Evolutionary conservation across 2,329 filamentous ascomycete species (phyloP).

Genomic region (Cordyceps cateniannulata): DNA sequence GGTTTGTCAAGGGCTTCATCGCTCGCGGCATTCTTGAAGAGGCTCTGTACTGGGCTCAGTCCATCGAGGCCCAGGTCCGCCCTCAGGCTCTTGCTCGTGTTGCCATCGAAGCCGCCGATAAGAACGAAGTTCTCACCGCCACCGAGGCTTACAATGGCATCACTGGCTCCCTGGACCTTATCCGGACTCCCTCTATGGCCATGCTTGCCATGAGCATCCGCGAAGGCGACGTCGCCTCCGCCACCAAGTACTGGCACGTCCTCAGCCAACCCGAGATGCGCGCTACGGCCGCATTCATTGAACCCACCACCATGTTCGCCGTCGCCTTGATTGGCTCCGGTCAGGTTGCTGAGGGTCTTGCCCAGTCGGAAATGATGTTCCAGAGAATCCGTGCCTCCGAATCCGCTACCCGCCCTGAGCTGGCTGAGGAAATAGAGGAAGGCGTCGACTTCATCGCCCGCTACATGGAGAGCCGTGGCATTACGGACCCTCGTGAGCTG

Average conservation of each 20-base stretch:
- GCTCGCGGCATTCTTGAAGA: conserved; percentile 63
- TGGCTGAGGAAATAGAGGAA: conserved; percentile 79
- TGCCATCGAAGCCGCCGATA: conserved; percentile 71
- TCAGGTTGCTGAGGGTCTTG: conserved; percentile 73
- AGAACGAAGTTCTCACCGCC: conserved; percentile 63
- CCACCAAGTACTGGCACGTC: conserved; percentile 74
- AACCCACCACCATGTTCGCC: conserved; percentile 85
- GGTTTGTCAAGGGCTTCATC: conserved; percentile 73
- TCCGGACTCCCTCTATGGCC: conserved; percentile 62
- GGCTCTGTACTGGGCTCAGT: conserved; percentile 66
- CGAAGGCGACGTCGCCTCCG: conserved; percentile 68
- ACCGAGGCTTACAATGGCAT: conserved; percentile 58
- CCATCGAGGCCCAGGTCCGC: conserved; percentile 53
- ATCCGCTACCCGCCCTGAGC: conserved; percentile 43
- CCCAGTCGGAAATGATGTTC: conserved; percentile 80
- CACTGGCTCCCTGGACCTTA: conserved; percentile 40
- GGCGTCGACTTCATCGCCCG: conserved; percentile 62
- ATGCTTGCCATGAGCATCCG: conserved; percentile 84
- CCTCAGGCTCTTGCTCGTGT: conserved; percentile 64
- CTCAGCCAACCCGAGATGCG: conserved; percentile 57
- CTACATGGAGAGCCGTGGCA: conserved; percentile 51
- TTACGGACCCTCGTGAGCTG: conserved; percentile 48
- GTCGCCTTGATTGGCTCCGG: conserved; percentile 82
- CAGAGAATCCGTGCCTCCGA: conserved; percentile 65
- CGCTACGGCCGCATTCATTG: conserved; percentile 62